Evolutionary conservation across 371 early-diverging fungal species (phyloP).

Genomic region (Gilbertella persicaria): DNA sequence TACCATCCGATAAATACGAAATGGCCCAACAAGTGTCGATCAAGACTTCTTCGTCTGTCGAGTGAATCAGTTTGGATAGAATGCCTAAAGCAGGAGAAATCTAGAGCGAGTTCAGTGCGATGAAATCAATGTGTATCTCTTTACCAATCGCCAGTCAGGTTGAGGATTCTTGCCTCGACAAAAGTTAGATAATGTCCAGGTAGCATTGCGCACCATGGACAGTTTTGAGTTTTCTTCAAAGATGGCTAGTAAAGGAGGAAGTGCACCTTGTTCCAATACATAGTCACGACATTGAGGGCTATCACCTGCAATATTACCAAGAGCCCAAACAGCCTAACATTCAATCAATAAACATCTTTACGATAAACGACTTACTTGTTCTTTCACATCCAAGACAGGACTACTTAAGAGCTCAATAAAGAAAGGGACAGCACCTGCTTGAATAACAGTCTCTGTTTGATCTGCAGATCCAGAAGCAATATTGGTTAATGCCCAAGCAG

Average conservation of each 20-base stretch:
- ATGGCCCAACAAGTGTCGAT: slow-evolving; percentile 99
- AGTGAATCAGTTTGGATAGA: slow-evolving; percentile 84
- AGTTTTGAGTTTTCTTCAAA: slow-evolving; percentile 85
- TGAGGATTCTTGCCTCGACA: slow-evolving; percentile 98
- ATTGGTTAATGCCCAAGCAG: slow-evolving; percentile 99
- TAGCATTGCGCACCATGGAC: slow-evolving; percentile 96
- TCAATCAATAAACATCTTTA: background rate
- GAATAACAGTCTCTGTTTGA: slow-evolving; percentile 95
- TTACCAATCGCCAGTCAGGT: slow-evolving; percentile 86
- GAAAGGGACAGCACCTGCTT: slow-evolving; percentile 89
- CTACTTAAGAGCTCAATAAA: slow-evolving; percentile 92
- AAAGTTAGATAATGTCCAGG: slow-evolving; percentile 99
- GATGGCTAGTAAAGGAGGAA: slow-evolving; percentile 82
- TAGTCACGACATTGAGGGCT: slow-evolving; percentile 93
- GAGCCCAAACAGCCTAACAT: slow-evolving; percentile 95
- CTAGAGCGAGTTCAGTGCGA: slow-evolving; percentile 38
- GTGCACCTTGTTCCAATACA: slow-evolving; percentile 86
- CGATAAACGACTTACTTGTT: slow-evolving; percentile 70
- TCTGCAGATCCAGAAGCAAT: slow-evolving; percentile 98
- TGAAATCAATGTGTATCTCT: too few relatives aligned
- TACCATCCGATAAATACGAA: slow-evolving; percentile 96
- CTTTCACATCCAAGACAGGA: slow-evolving; percentile 87
- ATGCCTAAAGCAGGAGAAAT: slow-evolving; percentile 86
- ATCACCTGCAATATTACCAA: slow-evolving; percentile 99
- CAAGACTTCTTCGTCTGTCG: slow-evolving; percentile 93